Base-by-base conservation (phyloP, 306 rosid species). In the Astragalus glycyphyllos region DNA sequence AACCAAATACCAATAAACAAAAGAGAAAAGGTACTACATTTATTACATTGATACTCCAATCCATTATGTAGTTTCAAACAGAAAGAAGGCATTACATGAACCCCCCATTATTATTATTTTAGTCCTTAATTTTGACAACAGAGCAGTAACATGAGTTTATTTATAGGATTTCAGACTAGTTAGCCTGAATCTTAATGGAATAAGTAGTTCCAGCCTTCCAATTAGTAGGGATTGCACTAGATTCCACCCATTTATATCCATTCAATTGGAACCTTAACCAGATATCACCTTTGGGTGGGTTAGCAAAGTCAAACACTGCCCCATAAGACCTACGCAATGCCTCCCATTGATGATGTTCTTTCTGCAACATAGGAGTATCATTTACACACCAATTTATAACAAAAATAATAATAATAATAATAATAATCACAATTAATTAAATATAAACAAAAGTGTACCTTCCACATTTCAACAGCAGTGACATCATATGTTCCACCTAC, bases 131-230 rank as follows among this genome's bases (percentile, higher is more conserved):
- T 20, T 20, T 20, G 23, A 20, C 23, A 20, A 20, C 23, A 20
- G 23, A 20, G 23, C 23, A 20, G 23, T n/a, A n/a, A n/a, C n/a
- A n/a, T n/a, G n/a, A n/a, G n/a, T n/a, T n/a, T n/a, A n/a, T n/a
- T n/a, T n/a, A n/a, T n/a, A n/a, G n/a, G n/a, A n/a, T n/a, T n/a
- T n/a, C n/a, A n/a, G n/a, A n/a, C n/a, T n/a, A n/a, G n/a, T n/a
- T n/a, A n/a, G n/a, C n/a, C n/a, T n/a, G n/a, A n/a, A n/a, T n/a
- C n/a, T n/a, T n/a, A n/a, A n/a, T n/a, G 65, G 84, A 84, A 79
- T 87, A 92, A 37, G 77, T 74, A 38, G 68, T 74, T 13, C 91
- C 89, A 6, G 78, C 73, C 75, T 80, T 79, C 96, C 98, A 92
- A 59, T 79, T 42, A n/a, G 56, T 34, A 7, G 96, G 92, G 23